These are phyloP conservation scores for Oryza coarctata DNA, from an alignment of 176 grass and related monocot genomes.

Conservation along the genomic window DNA sequence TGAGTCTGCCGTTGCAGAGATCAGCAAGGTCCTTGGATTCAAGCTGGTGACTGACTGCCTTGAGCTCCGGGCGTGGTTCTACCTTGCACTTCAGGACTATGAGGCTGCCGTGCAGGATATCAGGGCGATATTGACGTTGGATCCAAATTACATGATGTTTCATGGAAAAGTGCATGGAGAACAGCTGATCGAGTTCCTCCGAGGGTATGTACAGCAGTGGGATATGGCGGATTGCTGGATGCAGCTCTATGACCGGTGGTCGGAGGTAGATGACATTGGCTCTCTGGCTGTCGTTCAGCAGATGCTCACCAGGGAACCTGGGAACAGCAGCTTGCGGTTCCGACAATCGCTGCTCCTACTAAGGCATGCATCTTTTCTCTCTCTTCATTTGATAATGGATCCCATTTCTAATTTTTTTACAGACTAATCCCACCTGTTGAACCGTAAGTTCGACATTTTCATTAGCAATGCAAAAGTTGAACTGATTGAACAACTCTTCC, in stretches of 20 bases:
- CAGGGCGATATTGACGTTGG: slow-evolving; percentile 70
- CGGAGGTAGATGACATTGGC: slow-evolving; percentile 82
- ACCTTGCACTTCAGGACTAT: slow-evolving; percentile 59
- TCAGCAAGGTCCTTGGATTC: slow-evolving; percentile 80
- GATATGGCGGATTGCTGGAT: slow-evolving; percentile 99
- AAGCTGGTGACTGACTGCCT: slow-evolving; percentile 78
- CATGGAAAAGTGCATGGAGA: slow-evolving; percentile 85
- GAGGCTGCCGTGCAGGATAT: slow-evolving; percentile 73
- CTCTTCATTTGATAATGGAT: neutral
- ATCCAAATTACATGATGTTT: slow-evolving; percentile 84
- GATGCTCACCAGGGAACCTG: slow-evolving; percentile 84
- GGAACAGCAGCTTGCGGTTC: slow-evolving; percentile 89
- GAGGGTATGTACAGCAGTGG: slow-evolving; percentile 67
- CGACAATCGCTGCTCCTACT: slow-evolving; percentile 86
- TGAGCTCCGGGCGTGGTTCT: slow-evolving; percentile 88
- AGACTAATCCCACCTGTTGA: neutral
- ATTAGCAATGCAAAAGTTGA: neutral
- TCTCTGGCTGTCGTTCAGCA: slow-evolving; percentile 89
- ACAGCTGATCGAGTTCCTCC: slow-evolving; percentile 72
- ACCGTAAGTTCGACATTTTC: neutral
- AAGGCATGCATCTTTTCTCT: slow-evolving; percentile 42
- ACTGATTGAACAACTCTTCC: neutral
- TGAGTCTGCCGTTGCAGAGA: slow-evolving; percentile 60
- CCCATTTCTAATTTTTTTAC: neutral
- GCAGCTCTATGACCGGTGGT: slow-evolving; percentile 96